These are phyloP conservation scores for Musa beccarii DNA, from an alignment of 176 grass and related monocot genomes.

Conservation along the genomic window DNA sequence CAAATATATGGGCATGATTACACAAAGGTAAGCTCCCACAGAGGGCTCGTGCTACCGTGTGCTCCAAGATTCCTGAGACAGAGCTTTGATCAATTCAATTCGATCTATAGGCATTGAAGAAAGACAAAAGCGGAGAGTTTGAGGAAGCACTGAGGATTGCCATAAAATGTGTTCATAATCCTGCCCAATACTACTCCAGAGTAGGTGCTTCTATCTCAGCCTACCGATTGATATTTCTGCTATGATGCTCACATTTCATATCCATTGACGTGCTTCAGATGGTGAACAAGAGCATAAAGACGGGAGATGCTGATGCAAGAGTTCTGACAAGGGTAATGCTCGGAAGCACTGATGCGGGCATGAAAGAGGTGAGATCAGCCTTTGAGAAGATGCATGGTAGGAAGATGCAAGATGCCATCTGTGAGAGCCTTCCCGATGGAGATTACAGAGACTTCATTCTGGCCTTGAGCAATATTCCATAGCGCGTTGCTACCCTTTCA, in stretches of 20 bases:
- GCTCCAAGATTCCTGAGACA: constrained; percentile 5
- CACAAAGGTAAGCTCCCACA: constrained; percentile 41
- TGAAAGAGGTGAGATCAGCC: constrained; percentile 48
- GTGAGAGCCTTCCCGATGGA: constrained; percentile 39
- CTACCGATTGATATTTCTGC: neutral
- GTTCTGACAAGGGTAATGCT: constrained; percentile 57
- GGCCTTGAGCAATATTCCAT: constrained; percentile 27
- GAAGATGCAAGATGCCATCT: constrained; percentile 61
- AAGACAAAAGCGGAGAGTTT: constrained; percentile 40
- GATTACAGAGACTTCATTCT: constrained; percentile 80
- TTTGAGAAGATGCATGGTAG: constrained; percentile 50
- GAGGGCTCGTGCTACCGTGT: neutral
- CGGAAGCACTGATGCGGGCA: constrained; percentile 51
- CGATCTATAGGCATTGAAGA: constrained; percentile 56
- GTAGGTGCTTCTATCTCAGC: constrained; percentile 34
- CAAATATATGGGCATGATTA: constrained; percentile 90
- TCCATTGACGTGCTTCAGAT: constrained; percentile 31
- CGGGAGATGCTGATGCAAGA: constrained; percentile 28
- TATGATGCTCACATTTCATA: neutral
- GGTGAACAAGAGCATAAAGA: constrained; percentile 38
- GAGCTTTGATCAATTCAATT: constrained; percentile 6
- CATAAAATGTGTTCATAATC: constrained; percentile 73
- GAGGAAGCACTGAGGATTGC: constrained; percentile 53
- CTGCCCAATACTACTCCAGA: constrained; percentile 73
- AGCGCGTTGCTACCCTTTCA: neutral